Evolutionary conservation across 257 asterid genomes (phyloP).

Genomic region (Echites panduratus): DNA sequence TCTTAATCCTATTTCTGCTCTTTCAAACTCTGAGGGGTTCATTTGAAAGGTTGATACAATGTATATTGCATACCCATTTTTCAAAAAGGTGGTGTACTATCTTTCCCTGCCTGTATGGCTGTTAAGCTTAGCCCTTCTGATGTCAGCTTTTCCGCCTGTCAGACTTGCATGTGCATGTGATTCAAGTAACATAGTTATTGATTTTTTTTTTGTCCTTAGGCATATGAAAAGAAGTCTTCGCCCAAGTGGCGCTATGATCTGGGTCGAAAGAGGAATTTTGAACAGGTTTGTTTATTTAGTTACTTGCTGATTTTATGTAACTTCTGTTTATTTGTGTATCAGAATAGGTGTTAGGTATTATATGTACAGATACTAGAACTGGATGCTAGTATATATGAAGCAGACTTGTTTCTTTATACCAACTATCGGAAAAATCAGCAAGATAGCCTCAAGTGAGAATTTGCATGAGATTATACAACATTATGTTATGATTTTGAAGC

Average conservation of each 20-base stretch:
- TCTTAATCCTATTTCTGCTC: background rate
- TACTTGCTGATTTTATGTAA: conserved; percentile 5
- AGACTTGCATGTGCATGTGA: background rate
- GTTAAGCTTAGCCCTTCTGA: background rate
- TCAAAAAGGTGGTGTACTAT: background rate
- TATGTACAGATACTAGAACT: background rate
- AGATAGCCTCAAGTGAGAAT: background rate
- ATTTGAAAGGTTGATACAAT: background rate
- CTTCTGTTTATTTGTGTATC: background rate
- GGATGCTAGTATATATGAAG: background rate
- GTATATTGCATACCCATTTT: background rate
- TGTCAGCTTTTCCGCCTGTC: background rate
- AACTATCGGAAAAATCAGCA: background rate
- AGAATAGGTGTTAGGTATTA: background rate
- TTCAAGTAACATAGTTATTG: background rate
- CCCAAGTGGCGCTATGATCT: conserved; percentile 98
- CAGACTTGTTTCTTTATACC: no score
- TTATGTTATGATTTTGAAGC: background rate
- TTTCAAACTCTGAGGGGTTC: background rate
- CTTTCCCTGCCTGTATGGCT: background rate
- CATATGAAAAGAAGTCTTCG: conserved; percentile 80
- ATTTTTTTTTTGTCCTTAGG: conserved; percentile 43
- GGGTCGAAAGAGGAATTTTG: conserved; percentile 80
- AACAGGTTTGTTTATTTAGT: conserved; percentile 29
- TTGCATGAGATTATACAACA: conserved; percentile 2